A percentile compares a stretch with the other conserved stretches of the same genome.
phyloP scores from a whole-genome alignment of 768 basidiomycete genomes.

The Gymnopilus junonius region DNA sequence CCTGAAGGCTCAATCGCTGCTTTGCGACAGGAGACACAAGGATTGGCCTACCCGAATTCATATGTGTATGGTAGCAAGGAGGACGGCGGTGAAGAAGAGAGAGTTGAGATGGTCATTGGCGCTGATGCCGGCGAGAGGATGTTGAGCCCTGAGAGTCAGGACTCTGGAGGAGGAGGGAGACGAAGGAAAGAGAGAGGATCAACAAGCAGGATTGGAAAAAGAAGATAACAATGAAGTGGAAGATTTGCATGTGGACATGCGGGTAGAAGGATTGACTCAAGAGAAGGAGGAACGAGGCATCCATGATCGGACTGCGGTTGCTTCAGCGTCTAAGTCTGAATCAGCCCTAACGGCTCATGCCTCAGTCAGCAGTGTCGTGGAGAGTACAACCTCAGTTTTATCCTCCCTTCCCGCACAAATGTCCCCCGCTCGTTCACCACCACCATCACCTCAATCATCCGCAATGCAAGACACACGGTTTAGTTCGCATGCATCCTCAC shows the following conservation, averaged over 20 bases:
- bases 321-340: background rate
- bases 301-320: background rate
- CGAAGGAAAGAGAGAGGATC: background rate
- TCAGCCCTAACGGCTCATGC: background rate
- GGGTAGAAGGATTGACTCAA: background rate
- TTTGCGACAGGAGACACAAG: slow-evolving; percentile 10
- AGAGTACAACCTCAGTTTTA: too few relatives aligned
- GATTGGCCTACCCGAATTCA: background rate
- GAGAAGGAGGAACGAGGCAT: background rate
- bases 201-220: background rate
- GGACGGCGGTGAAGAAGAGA: background rate
- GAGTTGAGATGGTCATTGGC: slow-evolving; percentile 12
- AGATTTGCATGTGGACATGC: background rate
- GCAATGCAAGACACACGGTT: background rate
- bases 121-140: slow-evolving; percentile 18
- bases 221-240: background rate
- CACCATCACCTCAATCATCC: background rate
- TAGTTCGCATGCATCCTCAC: background rate
- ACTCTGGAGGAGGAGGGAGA: background rate
- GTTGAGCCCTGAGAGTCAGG: slow-evolving; percentile 19
- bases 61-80: background rate
- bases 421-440: background rate
- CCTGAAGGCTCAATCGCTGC: slow-evolving; percentile 21
- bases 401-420: background rate
- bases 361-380: background rate